These are phyloP conservation scores for Ophiosphaerella herpotricha DNA, from an alignment of 2,329 filamentous ascomycete species.

Conservation along the genomic window DNA sequence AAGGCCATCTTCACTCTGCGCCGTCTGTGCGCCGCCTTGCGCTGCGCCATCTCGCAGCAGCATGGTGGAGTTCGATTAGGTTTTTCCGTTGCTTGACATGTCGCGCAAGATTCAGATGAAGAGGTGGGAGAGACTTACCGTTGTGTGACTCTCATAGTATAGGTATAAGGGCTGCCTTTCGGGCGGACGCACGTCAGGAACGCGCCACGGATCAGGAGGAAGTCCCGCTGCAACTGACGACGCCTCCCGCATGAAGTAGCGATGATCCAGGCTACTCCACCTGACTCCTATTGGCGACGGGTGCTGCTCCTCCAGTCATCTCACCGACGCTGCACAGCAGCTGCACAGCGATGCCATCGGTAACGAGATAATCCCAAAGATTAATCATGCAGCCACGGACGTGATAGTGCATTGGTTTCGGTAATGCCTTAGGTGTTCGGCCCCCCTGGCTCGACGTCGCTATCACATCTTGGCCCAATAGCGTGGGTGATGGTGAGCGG, in stretches of 20 bases:
- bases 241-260: constrained; percentile 36
- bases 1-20: constrained; percentile 11
- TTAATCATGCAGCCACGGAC: constrained; percentile 30
- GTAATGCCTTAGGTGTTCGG: constrained; percentile 21
- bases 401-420: constrained; percentile 34
- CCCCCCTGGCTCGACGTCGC: constrained; percentile 27
- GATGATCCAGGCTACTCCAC: constrained; percentile 25
- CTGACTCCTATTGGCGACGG: constrained; percentile 26
- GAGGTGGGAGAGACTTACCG: constrained; percentile 5
- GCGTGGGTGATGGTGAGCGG: constrained; percentile 39
- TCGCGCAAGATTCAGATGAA: constrained; percentile 11
- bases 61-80: too few relatives aligned
- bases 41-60: not conserved
- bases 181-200: constrained; percentile 9
- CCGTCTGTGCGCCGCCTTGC: not conserved
- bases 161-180: constrained; percentile 3
- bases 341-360: constrained; percentile 21
- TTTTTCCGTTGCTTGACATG: constrained; percentile 15
- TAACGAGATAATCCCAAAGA: constrained; percentile 15
- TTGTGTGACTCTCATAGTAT: constrained; percentile 12
- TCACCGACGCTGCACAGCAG: constrained; percentile 25
- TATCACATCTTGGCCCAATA: constrained; percentile 49
- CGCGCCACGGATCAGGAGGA: constrained; percentile 23
- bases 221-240: constrained; percentile 40
- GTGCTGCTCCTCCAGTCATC: constrained; percentile 34